phyloP scores from a whole-genome alignment of 768 basidiomycete genomes.

The Psilocybe sp. region DNA sequence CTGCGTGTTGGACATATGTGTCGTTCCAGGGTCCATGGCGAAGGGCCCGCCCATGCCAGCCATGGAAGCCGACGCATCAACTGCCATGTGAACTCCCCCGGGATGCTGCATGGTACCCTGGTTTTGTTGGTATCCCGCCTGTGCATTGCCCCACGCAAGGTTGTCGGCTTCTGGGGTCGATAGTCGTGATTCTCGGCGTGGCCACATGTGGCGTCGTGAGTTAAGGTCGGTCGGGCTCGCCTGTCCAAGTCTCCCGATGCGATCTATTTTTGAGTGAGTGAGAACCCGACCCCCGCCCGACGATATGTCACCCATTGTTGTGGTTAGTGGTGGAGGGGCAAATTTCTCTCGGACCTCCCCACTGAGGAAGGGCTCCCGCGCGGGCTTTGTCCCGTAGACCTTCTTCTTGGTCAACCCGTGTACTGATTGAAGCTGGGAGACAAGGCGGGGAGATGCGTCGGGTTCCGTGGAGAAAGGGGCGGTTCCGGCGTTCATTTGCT shows the following conservation, averaged over 20 bases:
- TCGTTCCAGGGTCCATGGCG: too few species aligned
- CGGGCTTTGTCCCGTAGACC: conserved; percentile 51
- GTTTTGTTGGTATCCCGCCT: conserved; percentile 3
- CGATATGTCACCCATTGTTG: conserved; percentile 14
- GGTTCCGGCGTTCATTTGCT: conserved; percentile 11
- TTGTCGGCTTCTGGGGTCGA: conserved; percentile 35
- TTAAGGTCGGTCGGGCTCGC: conserved; percentile 31
- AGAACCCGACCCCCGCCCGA: conserved; percentile 28
- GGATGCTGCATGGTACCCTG: too few species aligned
- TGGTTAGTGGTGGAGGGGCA: conserved; percentile 23
- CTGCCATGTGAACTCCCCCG: too few species aligned
- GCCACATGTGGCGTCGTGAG: conserved; percentile 25
- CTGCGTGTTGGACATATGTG: too few species aligned
- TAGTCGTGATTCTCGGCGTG: conserved; percentile 29
- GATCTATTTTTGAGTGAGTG: conserved; percentile 32
- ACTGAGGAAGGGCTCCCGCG: conserved; percentile 49
- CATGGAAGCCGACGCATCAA: too few species aligned
- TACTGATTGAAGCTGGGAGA: conserved; percentile 60
- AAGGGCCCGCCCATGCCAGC: too few species aligned
- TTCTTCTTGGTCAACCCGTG: conserved; percentile 74
- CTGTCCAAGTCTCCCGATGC: conserved; percentile 30
- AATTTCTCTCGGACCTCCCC: conserved; percentile 39
- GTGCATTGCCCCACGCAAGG: conserved; percentile 9
- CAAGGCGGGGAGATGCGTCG: conserved; percentile 45
- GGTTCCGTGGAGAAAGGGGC: conserved; percentile 16